Percentiles rank a stretch among this genome's conserved stretches.
phyloP scores from a whole-genome alignment of 1,139 yeast genomes.

The Pneumocystis canis region DNA sequence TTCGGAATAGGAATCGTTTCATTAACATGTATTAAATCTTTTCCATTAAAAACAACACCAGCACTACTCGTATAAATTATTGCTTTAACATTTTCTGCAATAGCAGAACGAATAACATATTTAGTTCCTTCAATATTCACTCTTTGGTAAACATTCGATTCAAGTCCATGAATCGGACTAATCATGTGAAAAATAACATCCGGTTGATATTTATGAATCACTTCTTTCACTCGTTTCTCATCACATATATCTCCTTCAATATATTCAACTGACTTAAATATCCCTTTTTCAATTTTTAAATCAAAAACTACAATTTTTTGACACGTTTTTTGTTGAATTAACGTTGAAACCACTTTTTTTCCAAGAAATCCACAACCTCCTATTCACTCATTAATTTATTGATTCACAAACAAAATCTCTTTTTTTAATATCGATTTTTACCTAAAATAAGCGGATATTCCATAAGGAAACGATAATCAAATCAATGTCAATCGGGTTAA shows the following conservation, averaged over 20 bases:
- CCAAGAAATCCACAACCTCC: conserved; percentile 97
- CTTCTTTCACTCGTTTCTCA: conserved; percentile 48
- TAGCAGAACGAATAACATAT: conserved; percentile 54
- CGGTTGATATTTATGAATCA: conserved; percentile 46
- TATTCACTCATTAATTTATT: no score
- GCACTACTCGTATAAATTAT: conserved; percentile 93
- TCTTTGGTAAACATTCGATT: conserved; percentile 63
- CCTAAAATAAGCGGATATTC: neutral
- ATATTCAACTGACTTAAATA: conserved; percentile 59
- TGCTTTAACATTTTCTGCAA: conserved; percentile 40
- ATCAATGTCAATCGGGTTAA: no score
- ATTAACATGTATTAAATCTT: conserved; percentile 77
- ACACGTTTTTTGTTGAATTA: conserved; percentile 49
- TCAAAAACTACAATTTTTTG: conserved; percentile 53
- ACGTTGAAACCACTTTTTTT: conserved; percentile 75
- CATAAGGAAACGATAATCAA: neutral
- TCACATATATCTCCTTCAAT: conserved; percentile 79
- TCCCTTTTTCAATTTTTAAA: conserved; percentile 42
- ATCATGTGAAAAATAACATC: conserved; percentile 88
- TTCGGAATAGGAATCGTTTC: conserved; percentile 74
- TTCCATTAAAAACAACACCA: conserved; percentile 91
- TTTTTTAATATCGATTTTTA: no score
- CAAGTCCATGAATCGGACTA: conserved; percentile 84
- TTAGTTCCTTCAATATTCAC: conserved; percentile 86
- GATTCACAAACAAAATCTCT: no score